Conservation (phyloP, 306 rosid species). For the Dicorynia guianensis region DNA sequence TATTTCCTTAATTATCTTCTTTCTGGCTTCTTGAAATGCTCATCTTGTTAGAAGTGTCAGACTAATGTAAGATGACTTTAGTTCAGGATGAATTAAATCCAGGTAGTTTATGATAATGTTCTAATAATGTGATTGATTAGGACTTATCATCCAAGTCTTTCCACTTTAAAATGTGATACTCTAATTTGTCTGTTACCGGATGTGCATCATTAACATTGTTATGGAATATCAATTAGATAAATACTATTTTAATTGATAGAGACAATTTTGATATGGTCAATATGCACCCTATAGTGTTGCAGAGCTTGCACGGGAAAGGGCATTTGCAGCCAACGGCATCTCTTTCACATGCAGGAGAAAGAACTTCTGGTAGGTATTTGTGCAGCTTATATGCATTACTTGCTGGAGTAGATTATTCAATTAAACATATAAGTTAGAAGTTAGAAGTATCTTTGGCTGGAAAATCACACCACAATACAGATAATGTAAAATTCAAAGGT, state of each 20-base stretch:
- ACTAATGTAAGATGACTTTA: too few relatives aligned
- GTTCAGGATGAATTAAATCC: too few relatives aligned
- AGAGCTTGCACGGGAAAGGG: constrained; percentile 63
- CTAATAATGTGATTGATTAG: neutral
- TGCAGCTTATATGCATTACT: neutral
- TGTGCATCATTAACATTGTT: constrained; percentile 7
- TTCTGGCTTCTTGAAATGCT: too few relatives aligned
- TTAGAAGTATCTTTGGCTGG: neutral
- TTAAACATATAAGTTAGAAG: neutral
- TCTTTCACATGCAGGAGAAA: constrained; percentile 72
- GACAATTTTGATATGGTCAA: constrained; percentile 41
- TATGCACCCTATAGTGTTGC: constrained; percentile 52
- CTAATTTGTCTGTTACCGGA: neutral
- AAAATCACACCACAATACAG: neutral
- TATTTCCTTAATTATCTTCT: too few relatives aligned
- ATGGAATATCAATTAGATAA: neutral
- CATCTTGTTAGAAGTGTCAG: too few relatives aligned
- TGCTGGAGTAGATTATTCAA: neutral
- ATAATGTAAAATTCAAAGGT: neutral
- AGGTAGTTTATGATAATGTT: too few relatives aligned
- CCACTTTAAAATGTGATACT: neutral
- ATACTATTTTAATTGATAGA: constrained; percentile 19
- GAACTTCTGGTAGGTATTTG: constrained; percentile 69
- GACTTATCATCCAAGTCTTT: neutral
- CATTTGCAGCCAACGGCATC: constrained; percentile 61